phyloP scores from a whole-genome alignment of 768 basidiomycete species.

The Amanita inopinata region DNA sequence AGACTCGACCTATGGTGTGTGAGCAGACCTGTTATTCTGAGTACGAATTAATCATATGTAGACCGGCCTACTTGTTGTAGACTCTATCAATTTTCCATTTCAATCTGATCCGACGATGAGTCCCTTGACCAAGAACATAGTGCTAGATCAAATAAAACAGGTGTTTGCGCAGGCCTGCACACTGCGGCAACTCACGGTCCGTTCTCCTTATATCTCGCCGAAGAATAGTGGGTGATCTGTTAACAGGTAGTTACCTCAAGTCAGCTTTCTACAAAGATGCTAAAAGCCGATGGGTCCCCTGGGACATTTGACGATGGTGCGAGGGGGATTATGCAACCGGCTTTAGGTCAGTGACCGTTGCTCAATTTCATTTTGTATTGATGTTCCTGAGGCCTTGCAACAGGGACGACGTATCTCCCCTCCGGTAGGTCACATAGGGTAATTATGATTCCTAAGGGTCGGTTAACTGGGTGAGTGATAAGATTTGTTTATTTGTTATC shows the following conservation, averaged over 20 bases:
- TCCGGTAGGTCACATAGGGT: constrained; percentile 18
- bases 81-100: constrained; percentile 60
- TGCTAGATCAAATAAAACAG: constrained; percentile 40
- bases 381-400: not conserved
- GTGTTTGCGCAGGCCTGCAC: constrained; percentile 2
- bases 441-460: constrained; percentile 13
- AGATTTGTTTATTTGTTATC: not conserved
- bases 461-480: constrained; percentile 12
- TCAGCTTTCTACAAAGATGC: constrained; percentile 60
- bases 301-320: constrained; percentile 58
- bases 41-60: constrained; percentile 16
- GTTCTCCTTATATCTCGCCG: not conserved
- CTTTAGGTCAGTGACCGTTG: constrained; percentile 36
- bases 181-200: constrained; percentile 7
- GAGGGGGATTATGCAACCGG: constrained; percentile 56
- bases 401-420: constrained; percentile 32
- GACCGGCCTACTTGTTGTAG: constrained; percentile 54
- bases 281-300: constrained; percentile 52
- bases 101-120: constrained; percentile 36
- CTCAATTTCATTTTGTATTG: constrained; percentile 1
- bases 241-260: constrained; percentile 42
- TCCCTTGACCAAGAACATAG: constrained; percentile 25
- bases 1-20: constrained; percentile 36
- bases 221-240: constrained; percentile 3
- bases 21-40: constrained; percentile 4